These are phyloP conservation scores for Pichia sp. DNA, from an alignment of 1,139 yeast species.

Conservation along the genomic window DNA sequence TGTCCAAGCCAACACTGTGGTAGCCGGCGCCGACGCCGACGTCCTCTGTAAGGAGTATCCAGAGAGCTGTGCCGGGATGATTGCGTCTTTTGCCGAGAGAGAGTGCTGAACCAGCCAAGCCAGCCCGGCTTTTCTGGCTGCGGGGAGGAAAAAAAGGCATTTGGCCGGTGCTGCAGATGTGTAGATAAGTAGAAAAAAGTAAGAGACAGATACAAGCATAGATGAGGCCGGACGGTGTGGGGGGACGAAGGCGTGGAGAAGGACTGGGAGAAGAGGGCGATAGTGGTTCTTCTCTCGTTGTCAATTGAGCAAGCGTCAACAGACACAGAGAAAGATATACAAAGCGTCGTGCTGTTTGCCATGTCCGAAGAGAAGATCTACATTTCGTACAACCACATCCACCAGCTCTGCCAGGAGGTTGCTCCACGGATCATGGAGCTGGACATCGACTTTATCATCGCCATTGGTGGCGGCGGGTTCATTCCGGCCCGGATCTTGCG, in stretches of 20 bases:
- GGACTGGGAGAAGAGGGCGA: not conserved
- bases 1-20: conserved; percentile 70
- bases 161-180: not conserved
- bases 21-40: conserved; percentile 38
- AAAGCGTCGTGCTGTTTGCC: not conserved
- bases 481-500: conserved; percentile 94
- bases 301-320: too few relatives aligned
- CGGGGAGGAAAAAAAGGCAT: not conserved
- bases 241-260: not conserved
- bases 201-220: not conserved
- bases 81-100: conserved; percentile 71
- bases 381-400: conserved; percentile 60
- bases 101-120: conserved; percentile 27
- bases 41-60: conserved; percentile 64
- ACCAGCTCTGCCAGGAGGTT: conserved; percentile 54
- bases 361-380: conserved; percentile 38
- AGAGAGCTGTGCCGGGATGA: conserved; percentile 72
- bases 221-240: not conserved
- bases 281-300: not conserved
- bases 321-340: not conserved
- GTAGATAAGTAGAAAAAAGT: not conserved
- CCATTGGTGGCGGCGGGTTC: conserved; percentile 73
- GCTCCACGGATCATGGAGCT: conserved; percentile 44
- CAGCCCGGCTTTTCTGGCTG: not conserved
- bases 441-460: conserved; percentile 55